Percentiles rank a stretch among this genome's conserved stretches.
These are phyloP conservation scores for Argentina anserina DNA, from an alignment of 306 rosid genomes.

Conservation along the genomic window DNA sequence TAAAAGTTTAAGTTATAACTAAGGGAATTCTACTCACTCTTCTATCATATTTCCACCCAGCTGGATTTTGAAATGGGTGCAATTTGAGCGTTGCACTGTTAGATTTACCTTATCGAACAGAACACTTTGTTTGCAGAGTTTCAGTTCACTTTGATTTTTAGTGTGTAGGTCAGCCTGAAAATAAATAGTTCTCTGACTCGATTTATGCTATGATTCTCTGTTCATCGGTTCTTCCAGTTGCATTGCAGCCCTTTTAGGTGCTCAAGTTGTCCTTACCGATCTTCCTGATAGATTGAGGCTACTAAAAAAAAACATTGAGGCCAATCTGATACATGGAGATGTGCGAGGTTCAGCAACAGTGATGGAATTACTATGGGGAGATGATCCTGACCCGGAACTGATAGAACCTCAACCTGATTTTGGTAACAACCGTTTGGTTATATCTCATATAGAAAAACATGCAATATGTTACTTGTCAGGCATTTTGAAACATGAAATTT, in stretches of 20 bases:
- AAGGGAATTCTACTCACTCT: neutral
- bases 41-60: neutral
- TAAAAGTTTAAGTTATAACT: neutral
- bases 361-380: constrained; percentile 68
- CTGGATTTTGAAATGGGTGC: neutral
- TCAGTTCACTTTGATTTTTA: neutral
- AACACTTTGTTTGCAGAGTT: neutral
- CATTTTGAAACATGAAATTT: neutral
- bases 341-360: constrained; percentile 58
- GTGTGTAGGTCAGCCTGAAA: constrained; percentile 8
- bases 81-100: neutral
- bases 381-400: constrained; percentile 61
- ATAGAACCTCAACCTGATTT: constrained; percentile 53
- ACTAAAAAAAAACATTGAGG: constrained; percentile 63
- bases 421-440: constrained; percentile 37
- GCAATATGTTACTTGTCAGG: neutral
- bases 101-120: neutral
- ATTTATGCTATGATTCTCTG: constrained; percentile 14
- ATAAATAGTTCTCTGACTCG: constrained; percentile 14
- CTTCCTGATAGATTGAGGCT: constrained; percentile 74
- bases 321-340: constrained; percentile 48
- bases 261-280: constrained; percentile 69
- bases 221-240: constrained; percentile 46
- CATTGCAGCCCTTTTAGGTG: constrained; percentile 81
- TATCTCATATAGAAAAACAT: neutral